Conservation (phyloP, 805 yeast genomes). For the Barnettozyma californica region DNA sequence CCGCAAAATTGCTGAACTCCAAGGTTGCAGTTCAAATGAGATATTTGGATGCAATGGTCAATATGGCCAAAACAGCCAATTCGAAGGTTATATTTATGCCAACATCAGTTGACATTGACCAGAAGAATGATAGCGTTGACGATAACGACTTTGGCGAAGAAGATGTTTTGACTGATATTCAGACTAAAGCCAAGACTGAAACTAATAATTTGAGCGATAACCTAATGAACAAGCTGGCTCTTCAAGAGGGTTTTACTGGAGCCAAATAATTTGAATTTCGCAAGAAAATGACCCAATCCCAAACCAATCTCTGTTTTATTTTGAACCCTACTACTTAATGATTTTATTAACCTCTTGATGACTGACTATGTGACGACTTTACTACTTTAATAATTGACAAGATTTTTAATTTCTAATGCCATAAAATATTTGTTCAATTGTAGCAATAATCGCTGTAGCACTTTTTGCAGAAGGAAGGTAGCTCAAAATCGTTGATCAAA, state of each 20-base stretch:
- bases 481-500: constrained; percentile 14
- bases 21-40: constrained; percentile 77
- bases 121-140: constrained; percentile 3
- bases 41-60: constrained; percentile 73
- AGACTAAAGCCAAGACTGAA: background rate
- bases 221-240: constrained; percentile 6
- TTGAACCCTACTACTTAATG: background rate
- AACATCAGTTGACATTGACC: constrained; percentile 35
- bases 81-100: constrained; percentile 78
- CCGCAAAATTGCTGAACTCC: constrained; percentile 69
- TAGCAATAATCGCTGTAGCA: constrained; percentile 39
- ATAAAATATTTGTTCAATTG: constrained; percentile 20
- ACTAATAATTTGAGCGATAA: background rate
- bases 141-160: constrained; percentile 1
- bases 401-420: background rate
- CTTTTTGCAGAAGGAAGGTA: constrained; percentile 30
- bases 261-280: background rate
- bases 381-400: background rate
- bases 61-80: constrained; percentile 56
- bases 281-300: background rate
- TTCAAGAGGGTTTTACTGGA: constrained; percentile 9
- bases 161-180: background rate
- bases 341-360: background rate
- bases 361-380: too few species aligned
- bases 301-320: background rate